A percentile compares a stretch with the other conserved stretches of the same genome.
These are phyloP conservation scores for Mycena capillaripes DNA, from an alignment of 768 basidiomycete genomes.

Conservation along the genomic window DNA sequence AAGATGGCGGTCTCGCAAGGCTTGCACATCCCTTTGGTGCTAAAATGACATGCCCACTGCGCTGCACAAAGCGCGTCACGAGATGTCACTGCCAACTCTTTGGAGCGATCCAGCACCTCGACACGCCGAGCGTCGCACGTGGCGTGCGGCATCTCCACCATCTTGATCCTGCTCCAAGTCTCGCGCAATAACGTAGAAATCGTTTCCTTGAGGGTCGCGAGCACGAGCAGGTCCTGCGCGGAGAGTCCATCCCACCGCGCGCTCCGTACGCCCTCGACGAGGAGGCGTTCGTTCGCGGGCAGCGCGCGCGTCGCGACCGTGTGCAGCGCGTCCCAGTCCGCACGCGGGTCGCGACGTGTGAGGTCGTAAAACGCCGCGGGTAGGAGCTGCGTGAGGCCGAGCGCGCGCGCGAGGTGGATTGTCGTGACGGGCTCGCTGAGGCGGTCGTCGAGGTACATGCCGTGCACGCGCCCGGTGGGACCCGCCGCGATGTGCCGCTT, in stretches of 20 bases:
- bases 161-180: neutral
- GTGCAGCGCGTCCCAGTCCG: conserved; percentile 16
- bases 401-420: neutral
- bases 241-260: neutral
- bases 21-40: neutral
- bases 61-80: conserved; percentile 3
- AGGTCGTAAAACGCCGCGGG: conserved; percentile 16
- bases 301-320: neutral
- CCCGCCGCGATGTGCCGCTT: neutral
- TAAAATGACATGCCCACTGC: neutral
- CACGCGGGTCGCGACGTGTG: conserved; percentile 7
- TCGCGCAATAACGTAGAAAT: neutral
- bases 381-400: neutral
- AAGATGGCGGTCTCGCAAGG: neutral
- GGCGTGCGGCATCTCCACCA: neutral
- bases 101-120: neutral
- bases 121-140: neutral
- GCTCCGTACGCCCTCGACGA: neutral
- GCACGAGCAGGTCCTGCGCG: conserved; percentile 1
- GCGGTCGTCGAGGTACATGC: conserved; percentile 20
- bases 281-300: neutral
- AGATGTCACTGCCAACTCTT: neutral
- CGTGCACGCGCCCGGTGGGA: conserved; percentile 4
- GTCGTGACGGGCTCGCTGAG: conserved; percentile 1
- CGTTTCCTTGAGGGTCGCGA: conserved; percentile 3